phyloP scores from a whole-genome alignment of 345 rosid genomes.

The Psidium guajava region DNA sequence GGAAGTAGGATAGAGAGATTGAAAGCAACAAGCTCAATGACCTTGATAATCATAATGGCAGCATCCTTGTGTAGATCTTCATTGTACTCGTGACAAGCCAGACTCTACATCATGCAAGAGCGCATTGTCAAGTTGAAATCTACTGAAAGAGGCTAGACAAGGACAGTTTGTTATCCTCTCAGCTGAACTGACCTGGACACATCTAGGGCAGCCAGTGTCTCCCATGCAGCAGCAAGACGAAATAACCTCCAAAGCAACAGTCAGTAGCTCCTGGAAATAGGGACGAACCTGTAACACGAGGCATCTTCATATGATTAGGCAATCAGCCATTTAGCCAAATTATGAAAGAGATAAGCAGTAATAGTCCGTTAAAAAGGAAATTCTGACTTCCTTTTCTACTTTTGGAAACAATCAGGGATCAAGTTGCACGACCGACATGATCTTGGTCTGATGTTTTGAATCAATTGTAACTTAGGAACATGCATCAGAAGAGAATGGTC shows the following conservation, averaged over 20 bases:
- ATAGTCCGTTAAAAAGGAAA: background rate
- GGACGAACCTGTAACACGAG: slow-evolving; percentile 50
- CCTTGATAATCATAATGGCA: slow-evolving; percentile 70
- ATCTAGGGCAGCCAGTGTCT: slow-evolving; percentile 71
- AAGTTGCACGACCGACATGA: background rate
- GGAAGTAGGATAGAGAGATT: background rate
- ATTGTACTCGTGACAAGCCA: slow-evolving; percentile 60
- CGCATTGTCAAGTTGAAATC: background rate
- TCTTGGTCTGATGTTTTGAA: background rate
- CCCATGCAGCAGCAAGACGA: slow-evolving; percentile 48
- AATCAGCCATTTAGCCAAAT: background rate
- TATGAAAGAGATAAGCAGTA: background rate
- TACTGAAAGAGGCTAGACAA: background rate
- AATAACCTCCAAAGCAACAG: slow-evolving; percentile 63
- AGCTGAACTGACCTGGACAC: slow-evolving; percentile 47
- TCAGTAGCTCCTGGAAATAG: slow-evolving; percentile 55
- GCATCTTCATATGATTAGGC: background rate
- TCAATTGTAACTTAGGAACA: background rate
- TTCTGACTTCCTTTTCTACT: background rate
- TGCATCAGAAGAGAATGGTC: background rate
- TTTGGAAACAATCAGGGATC: background rate
- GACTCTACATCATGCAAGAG: slow-evolving; percentile 28
- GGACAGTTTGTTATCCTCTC: background rate
- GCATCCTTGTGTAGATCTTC: slow-evolving; percentile 74
- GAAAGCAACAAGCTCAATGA: background rate